phyloP scores from a whole-genome alignment of 2,329 filamentous ascomycete species.

The Fusarium siculi region DNA sequence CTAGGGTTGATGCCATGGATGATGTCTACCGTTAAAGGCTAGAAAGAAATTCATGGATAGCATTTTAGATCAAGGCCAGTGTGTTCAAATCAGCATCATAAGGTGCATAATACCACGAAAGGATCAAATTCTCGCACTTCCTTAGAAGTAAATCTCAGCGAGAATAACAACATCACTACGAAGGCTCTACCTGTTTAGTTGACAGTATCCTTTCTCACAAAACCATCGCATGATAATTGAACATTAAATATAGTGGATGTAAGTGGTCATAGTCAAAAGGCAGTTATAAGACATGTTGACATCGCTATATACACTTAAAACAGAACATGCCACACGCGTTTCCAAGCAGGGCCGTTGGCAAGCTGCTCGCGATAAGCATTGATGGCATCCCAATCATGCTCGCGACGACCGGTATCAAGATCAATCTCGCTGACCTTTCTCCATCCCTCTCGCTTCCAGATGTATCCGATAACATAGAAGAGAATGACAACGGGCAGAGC shows the following conservation, averaged over 20 bases:
- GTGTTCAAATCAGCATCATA: not conserved
- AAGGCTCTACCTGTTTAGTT: accelerated
- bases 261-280: not conserved
- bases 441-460: conserved; percentile 73
- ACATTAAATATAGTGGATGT: not conserved
- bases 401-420: conserved; percentile 71
- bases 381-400: conserved; percentile 70
- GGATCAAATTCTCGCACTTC: too few species aligned
- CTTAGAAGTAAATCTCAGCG: not conserved
- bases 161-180: not conserved
- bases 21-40: accelerated
- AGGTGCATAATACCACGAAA: not conserved
- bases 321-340: conserved; percentile 44
- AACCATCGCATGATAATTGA: accelerated
- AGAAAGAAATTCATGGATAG: not conserved
- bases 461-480: conserved; percentile 66
- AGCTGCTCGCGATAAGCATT: conserved; percentile 58
- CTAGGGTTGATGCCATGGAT: not conserved
- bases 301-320: conserved; percentile 38
- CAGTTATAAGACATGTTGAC: accelerated
- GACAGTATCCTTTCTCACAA: accelerated
- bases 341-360: conserved; percentile 60
- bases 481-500: conserved; percentile 63
- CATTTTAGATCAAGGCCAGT: too few species aligned
- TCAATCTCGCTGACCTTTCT: conserved; percentile 70